Conservation (phyloP, 805 yeast genomes). For the Clavispora fructus region DNA sequence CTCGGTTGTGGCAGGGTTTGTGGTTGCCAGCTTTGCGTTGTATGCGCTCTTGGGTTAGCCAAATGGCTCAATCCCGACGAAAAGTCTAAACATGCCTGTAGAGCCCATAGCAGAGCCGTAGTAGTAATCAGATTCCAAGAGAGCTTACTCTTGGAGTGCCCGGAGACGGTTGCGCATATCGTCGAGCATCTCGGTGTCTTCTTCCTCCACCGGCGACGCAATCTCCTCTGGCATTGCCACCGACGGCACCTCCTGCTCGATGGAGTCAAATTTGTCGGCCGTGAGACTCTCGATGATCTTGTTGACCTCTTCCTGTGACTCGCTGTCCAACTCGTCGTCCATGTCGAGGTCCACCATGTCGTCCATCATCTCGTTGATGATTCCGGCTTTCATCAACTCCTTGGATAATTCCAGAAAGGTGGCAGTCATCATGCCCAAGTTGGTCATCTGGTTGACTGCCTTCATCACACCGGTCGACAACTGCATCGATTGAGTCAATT, state of each 20-base stretch:
- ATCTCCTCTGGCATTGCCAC: constrained; percentile 16
- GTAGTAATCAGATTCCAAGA: too few species aligned
- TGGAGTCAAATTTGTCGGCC: constrained; percentile 34
- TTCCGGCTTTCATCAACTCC: constrained; percentile 80
- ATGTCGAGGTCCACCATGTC: constrained; percentile 73
- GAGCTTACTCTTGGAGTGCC: constrained; percentile 58
- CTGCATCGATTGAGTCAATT: constrained; percentile 76
- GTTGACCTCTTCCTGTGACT: constrained; percentile 63
- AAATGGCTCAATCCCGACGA: background rate
- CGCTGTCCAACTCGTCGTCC: constrained; percentile 59
- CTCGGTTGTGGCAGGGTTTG: background rate
- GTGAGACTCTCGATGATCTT: constrained; percentile 45
- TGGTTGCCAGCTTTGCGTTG: background rate
- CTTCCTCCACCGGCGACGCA: constrained; percentile 39
- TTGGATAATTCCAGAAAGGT: constrained; percentile 83
- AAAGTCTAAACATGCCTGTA: background rate
- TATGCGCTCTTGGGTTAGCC: background rate
- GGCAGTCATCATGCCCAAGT: constrained; percentile 70
- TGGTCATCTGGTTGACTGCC: constrained; percentile 76
- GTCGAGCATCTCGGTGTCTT: constrained; percentile 67
- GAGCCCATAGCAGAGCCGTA: background rate
- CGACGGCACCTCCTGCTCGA: constrained; percentile 30
- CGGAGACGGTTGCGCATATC: constrained; percentile 86
- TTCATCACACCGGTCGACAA: constrained; percentile 77
- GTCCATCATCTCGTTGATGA: constrained; percentile 92